A percentile compares a stretch with the other conserved stretches of the same genome.
phyloP scores from a whole-genome alignment of 2,329 filamentous ascomycete species.

The Monosporascus sp. region DNA sequence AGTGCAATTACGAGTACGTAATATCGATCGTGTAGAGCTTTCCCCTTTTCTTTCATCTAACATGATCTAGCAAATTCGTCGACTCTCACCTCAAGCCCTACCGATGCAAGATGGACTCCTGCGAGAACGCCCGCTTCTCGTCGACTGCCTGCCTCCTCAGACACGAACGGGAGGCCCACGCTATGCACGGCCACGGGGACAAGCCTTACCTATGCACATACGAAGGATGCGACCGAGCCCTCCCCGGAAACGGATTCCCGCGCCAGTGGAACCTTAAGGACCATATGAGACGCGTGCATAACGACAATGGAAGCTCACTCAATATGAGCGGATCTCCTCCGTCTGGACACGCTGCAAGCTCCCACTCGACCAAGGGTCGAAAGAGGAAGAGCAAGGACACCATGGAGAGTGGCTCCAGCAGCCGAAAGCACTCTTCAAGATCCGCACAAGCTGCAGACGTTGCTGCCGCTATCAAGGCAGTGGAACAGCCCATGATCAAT shows the following conservation, averaged over 20 bases:
- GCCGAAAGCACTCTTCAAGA: slow-evolving; percentile 47
- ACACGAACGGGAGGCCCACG: slow-evolving; percentile 92
- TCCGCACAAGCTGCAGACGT: slow-evolving; percentile 27
- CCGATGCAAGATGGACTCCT: slow-evolving; percentile 80
- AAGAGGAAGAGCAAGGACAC: slow-evolving; percentile 53
- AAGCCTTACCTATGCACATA: slow-evolving; percentile 89
- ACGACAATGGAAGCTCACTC: slow-evolving; percentile 44
- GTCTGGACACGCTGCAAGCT: slow-evolving; percentile 26
- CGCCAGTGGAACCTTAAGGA: slow-evolving; percentile 94
- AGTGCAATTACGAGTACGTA: slow-evolving; percentile 97
- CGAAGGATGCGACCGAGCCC: slow-evolving; percentile 77
- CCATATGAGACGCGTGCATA: slow-evolving; percentile 95
- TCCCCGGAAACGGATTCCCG: slow-evolving; percentile 82
- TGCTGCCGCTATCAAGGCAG: slow-evolving; percentile 27
- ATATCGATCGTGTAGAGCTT: not conserved
- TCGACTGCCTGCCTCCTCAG: slow-evolving; percentile 92
- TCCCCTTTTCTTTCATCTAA: slow-evolving; percentile 9
- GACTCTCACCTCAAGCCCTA: slow-evolving; percentile 97
- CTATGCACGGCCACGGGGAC: slow-evolving; percentile 89
- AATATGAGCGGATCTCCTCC: slow-evolving; percentile 35
- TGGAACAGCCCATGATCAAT: slow-evolving; percentile 40
- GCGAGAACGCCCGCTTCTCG: slow-evolving; percentile 83
- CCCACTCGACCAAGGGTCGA: slow-evolving; percentile 41
- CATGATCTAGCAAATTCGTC: slow-evolving; percentile 73
- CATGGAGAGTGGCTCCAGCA: slow-evolving; percentile 33